Evolutionary conservation across 805 yeast genomes (phyloP).

Genomic region (Saturnispora mendoncae): DNA sequence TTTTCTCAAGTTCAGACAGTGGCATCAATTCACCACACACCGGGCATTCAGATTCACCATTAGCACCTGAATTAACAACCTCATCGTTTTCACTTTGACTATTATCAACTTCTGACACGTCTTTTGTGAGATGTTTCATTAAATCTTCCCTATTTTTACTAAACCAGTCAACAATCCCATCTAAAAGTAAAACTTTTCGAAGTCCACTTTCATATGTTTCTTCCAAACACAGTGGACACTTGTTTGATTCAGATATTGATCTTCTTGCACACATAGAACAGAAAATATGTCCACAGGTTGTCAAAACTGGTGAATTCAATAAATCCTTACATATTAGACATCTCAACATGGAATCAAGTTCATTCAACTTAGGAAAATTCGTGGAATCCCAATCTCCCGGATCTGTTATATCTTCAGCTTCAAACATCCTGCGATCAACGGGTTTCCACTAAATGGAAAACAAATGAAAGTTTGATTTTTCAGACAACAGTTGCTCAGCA

Average conservation of each 20-base stretch:
- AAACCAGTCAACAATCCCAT: conserved; percentile 56
- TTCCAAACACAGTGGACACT: conserved; percentile 72
- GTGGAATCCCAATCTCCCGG: conserved; percentile 64
- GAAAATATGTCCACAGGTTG: conserved; percentile 82
- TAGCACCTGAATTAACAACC: not conserved
- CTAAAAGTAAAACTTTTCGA: conserved; percentile 59
- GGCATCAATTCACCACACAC: conserved; percentile 52
- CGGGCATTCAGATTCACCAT: conserved; percentile 48
- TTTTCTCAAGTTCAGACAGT: conserved; percentile 43
- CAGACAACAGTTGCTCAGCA: conserved; percentile 6
- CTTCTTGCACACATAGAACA: conserved; percentile 82
- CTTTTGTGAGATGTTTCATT: conserved; percentile 11
- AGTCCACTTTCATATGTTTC: conserved; percentile 64
- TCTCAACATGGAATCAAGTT: conserved; percentile 61
- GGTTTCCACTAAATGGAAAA: not conserved
- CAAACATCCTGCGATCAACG: conserved; percentile 9
- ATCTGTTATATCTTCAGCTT: conserved; percentile 39
- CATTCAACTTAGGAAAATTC: conserved; percentile 43
- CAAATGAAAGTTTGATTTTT: not conserved
- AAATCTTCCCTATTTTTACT: conserved; percentile 33
- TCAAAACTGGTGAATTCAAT: conserved; percentile 67
- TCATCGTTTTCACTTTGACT: conserved; percentile 15
- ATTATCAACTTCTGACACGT: conserved; percentile 21
- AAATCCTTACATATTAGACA: conserved; percentile 88
- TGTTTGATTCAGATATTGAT: conserved; percentile 46